phyloP scores from a whole-genome alignment of 83 land plant genomes.

The Diphasiastrum complanatum region DNA sequence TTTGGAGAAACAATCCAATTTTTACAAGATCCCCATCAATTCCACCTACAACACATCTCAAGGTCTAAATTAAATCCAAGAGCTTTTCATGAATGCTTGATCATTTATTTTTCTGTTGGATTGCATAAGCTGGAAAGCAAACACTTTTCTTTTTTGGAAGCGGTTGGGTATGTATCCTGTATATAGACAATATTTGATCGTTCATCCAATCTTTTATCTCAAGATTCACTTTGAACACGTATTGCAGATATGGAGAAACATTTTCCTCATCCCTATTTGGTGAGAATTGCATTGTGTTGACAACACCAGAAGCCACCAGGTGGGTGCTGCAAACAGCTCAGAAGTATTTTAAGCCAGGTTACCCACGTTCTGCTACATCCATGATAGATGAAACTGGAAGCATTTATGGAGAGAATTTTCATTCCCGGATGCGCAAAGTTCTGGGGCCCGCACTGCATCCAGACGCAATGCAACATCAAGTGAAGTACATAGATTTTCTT shows the following conservation, averaged over 20 bases:
- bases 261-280: too few relatives aligned
- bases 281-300: slow-evolving; percentile 6
- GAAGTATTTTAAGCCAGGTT: slow-evolving; percentile 4
- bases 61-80: too few relatives aligned
- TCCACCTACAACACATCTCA: background rate
- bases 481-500: background rate
- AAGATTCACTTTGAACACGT: too few relatives aligned
- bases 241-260: too few relatives aligned
- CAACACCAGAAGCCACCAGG: slow-evolving; percentile 10
- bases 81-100: background rate
- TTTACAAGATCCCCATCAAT: slow-evolving; percentile 2
- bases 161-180: background rate
- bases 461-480: background rate
- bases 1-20: slow-evolving; percentile 5
- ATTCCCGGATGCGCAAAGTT: background rate
- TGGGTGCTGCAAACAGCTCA: slow-evolving; percentile 15
- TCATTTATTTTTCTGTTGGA: background rate
- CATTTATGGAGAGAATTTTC: background rate
- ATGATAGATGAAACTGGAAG: background rate
- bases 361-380: slow-evolving; percentile 3
- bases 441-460: background rate
- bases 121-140: too few relatives aligned
- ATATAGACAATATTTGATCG: background rate
- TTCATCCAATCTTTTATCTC: too few relatives aligned
- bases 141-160: background rate